Percentiles rank a stretch among this genome's conserved stretches.
Evolutionary conservation across 1,139 yeast species (phyloP).

Genomic region (Lodderomyces jiufengensis): DNA sequence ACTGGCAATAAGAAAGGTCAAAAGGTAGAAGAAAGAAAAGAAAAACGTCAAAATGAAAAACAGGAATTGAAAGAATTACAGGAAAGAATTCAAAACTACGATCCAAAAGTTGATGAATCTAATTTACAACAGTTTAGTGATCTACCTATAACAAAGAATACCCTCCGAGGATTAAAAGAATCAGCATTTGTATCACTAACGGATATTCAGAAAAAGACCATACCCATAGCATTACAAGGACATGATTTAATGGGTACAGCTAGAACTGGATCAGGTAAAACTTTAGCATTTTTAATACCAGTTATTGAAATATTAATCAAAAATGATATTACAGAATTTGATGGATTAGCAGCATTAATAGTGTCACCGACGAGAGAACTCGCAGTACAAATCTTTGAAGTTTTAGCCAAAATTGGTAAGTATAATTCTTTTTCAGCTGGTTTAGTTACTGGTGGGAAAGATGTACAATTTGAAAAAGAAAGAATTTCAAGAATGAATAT

Average conservation of each 20-base stretch:
- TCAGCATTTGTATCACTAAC: constrained; percentile 73
- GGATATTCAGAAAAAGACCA: constrained; percentile 79
- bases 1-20: constrained; percentile 14
- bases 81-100: constrained; percentile 47
- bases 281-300: constrained; percentile 88
- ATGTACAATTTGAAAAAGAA: constrained; percentile 81
- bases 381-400: constrained; percentile 93
- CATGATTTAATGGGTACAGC: constrained; percentile 91
- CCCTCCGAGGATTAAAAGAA: constrained; percentile 70
- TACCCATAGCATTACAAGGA: constrained; percentile 75
- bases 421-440: constrained; percentile 86
- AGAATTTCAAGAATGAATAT: constrained; percentile 82
- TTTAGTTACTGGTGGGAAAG: constrained; percentile 95
- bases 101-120: constrained; percentile 33
- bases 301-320: constrained; percentile 68
- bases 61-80: constrained; percentile 45
- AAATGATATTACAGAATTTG: constrained; percentile 78
- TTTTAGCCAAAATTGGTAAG: constrained; percentile 77
- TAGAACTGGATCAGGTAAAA: constrained; percentile 94
- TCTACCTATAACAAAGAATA: constrained; percentile 67
- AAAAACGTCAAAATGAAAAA: constrained; percentile 36
- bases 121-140: constrained; percentile 50
- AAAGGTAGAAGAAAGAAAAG: constrained; percentile 19
- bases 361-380: constrained; percentile 93
- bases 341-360: constrained; percentile 90